These are phyloP conservation scores for Hyaloperonospora brassicae DNA, from an alignment of 352 stramenopile species.

Conservation along the genomic window DNA sequence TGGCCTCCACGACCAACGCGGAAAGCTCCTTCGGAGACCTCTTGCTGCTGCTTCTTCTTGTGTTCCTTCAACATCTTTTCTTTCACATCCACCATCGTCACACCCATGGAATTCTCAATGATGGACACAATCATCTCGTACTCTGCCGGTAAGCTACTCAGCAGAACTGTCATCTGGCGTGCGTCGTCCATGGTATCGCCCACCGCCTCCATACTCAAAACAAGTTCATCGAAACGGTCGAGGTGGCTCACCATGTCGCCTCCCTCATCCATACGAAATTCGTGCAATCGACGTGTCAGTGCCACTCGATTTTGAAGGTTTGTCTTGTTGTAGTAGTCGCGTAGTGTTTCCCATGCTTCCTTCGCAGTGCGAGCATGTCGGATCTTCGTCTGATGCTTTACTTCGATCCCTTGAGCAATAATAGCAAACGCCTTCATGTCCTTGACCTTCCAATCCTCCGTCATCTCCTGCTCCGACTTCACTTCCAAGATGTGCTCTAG, in stretches of 20 bases:
- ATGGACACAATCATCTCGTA: not conserved
- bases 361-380: not conserved
- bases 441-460: not conserved
- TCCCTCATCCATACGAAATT: not conserved
- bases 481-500: not conserved
- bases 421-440: slow-evolving; percentile 1
- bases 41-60: slow-evolving; percentile 1
- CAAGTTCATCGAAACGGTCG: not conserved
- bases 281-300: not conserved
- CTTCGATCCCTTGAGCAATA: slow-evolving; percentile 2
- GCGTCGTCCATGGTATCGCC: not conserved
- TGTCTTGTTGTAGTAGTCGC: not conserved
- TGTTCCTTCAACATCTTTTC: not conserved
- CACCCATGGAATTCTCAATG: not conserved
- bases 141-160: not conserved
- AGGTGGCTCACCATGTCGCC: not conserved
- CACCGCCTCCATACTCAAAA: not conserved
- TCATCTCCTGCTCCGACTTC: not conserved
- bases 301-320: not conserved
- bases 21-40: not conserved
- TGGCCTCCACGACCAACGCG: too few species aligned
- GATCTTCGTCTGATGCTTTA: not conserved
- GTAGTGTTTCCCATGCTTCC: not conserved
- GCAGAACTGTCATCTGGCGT: slow-evolving; percentile 1
- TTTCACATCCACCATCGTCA: not conserved